Percentiles rank a stretch among this genome's conserved stretches.
phyloP scores from a whole-genome alignment of 257 asterid species.

The Sherardia arvensis region DNA sequence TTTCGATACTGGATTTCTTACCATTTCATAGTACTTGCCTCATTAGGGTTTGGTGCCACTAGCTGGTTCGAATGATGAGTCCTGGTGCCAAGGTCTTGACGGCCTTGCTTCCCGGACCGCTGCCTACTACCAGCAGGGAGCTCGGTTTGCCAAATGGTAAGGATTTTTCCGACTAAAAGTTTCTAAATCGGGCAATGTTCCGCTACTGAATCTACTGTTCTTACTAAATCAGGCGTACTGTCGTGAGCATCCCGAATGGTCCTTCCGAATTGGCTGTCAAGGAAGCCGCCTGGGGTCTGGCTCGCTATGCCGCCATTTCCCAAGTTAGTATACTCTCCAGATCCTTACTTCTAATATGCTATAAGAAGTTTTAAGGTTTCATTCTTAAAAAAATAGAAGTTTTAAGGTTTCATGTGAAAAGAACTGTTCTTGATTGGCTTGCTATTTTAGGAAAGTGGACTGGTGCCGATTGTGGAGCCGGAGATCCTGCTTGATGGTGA shows the following conservation, averaged over 20 bases:
- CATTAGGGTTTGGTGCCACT: conserved; percentile 98
- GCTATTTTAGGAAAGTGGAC: conserved; percentile 51
- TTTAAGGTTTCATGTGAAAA: too few relatives aligned
- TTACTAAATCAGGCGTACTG: conserved; percentile 62
- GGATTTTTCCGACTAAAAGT: too few relatives aligned
- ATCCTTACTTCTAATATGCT: too few relatives aligned
- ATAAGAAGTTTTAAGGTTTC: too few relatives aligned
- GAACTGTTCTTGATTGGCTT: not conserved
- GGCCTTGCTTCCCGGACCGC: conserved; percentile 99
- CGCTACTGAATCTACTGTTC: not conserved
- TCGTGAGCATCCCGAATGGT: conserved; percentile 92
- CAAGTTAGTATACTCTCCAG: conserved; percentile 32
- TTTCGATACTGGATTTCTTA: too few relatives aligned
- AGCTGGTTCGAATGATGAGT: conserved; percentile 86
- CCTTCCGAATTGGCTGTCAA: conserved; percentile 93
- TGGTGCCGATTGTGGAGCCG: conserved; percentile 96
- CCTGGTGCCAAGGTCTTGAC: conserved; percentile 98
- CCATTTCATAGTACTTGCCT: too few relatives aligned
- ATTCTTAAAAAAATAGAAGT: too few relatives aligned
- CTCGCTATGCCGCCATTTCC: conserved; percentile 92
- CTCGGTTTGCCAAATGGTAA: conserved; percentile 93
- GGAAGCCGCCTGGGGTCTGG: conserved; percentile 98
- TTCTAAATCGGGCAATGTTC: not conserved
- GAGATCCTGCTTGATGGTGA: conserved; percentile 82
- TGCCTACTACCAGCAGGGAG: conserved; percentile 96